Evolutionary conservation across 2,329 filamentous ascomycete species (phyloP).

Genomic region (Purpureocillium takamizusanense): DNA sequence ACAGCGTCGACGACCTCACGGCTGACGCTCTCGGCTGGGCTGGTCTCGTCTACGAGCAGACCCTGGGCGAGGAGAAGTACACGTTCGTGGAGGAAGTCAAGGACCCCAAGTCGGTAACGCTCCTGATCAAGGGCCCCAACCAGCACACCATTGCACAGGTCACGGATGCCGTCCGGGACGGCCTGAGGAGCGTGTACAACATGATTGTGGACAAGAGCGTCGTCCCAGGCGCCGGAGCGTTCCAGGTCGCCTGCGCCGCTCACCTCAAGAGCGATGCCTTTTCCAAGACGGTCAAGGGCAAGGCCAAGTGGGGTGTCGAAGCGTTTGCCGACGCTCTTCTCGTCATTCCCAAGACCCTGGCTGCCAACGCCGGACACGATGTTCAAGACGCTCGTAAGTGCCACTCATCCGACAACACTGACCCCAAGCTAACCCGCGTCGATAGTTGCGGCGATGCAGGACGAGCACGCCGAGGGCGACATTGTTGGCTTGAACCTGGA

Average conservation of each 20-base stretch:
- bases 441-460: slow-evolving; percentile 74
- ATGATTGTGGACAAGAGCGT: slow-evolving; percentile 98
- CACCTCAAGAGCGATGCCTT: slow-evolving; percentile 84
- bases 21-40: slow-evolving; percentile 92
- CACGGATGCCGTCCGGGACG: slow-evolving; percentile 91
- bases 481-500: slow-evolving; percentile 78
- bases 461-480: slow-evolving; percentile 77
- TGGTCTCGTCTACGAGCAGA: slow-evolving; percentile 92
- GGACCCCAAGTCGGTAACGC: slow-evolving; percentile 93
- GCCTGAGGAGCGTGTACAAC: slow-evolving; percentile 94
- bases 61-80: slow-evolving; percentile 96
- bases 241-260: slow-evolving; percentile 86
- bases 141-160: slow-evolving; percentile 94
- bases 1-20: slow-evolving; percentile 88
- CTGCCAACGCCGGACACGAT: slow-evolving; percentile 91
- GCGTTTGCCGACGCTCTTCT: slow-evolving; percentile 93
- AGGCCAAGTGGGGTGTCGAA: slow-evolving; percentile 90
- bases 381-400: slow-evolving; percentile 86
- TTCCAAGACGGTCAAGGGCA: slow-evolving; percentile 87
- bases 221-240: slow-evolving; percentile 87
- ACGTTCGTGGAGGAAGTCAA: slow-evolving; percentile 98
- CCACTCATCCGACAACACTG: neutral
- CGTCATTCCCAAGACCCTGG: slow-evolving; percentile 94
- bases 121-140: slow-evolving; percentile 97
- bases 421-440: slow-evolving; percentile 8